Base-by-base conservation (phyloP, 2,329 filamentous ascomycete species). In the Sporothrix brunneoviolacea region DNA sequence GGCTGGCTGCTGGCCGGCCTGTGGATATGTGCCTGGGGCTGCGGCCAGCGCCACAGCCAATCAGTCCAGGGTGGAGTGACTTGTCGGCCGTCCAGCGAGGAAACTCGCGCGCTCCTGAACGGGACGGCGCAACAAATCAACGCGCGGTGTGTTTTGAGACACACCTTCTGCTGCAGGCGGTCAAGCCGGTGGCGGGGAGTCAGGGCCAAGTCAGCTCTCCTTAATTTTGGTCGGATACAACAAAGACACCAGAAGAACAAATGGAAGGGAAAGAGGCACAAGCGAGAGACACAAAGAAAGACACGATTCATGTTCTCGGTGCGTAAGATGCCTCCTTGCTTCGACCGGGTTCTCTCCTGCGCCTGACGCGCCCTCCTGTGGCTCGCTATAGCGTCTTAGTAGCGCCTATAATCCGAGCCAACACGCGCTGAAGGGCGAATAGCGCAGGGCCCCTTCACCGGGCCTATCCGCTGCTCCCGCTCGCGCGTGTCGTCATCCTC, bases 381-480 rank as follows among this genome's bases (percentile, higher is more conserved):
- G 39, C 15, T 19, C 24, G 10, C 24, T 32, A 38, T 38, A 38
- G 44, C 36, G 27, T n/a, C n/a, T n/a, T n/a, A n/a, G n/a, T n/a
- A n/a, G n/a, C n/a, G n/a, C n/a, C n/a, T n/a, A n/a, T n/a, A n/a
- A n/a, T n/a, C n/a, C n/a, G n/a, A n/a, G n/a, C n/a, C n/a, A n/a
- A n/a, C n/a, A n/a, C n/a, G 32, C n/a, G n/a, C 12, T 15, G 32
- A 13, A 35, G 32, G 32, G 4, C 32, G 10, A 28, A 5, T 10
- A 10, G 6, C 6, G 7, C 32, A 35, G 32, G 32, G n/a, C 10
- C 18, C 15, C 32, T 39, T 44, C 46, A 36, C 40, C 52, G 52
- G 52, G 44, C 48, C 39, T 48, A 48, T 51, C 52, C 52, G 52
- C 45, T 35, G 40, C 30, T 48, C 52, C 49, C 48, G 13, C 12